phyloP scores from a whole-genome alignment of 805 yeast genomes.

The Ascoidea tarda region DNA sequence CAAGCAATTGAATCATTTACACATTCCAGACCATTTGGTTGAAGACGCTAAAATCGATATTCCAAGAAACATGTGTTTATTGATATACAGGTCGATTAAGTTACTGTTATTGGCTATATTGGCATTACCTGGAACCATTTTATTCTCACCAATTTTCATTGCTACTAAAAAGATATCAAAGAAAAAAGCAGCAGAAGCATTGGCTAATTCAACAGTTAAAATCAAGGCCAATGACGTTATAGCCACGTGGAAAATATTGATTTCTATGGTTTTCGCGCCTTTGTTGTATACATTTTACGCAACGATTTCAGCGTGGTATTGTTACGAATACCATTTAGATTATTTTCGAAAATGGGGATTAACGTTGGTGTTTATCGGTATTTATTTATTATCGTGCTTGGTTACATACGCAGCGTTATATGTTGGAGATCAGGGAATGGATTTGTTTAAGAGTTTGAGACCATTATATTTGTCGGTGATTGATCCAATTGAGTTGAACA shows the following conservation, averaged over 20 bases:
- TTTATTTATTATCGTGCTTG: conserved; percentile 51
- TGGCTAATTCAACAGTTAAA: conserved; percentile 80
- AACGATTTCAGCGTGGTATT: conserved; percentile 29
- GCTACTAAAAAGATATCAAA: conserved; percentile 63
- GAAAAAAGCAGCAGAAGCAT: conserved; percentile 61
- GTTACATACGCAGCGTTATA: conserved; percentile 85
- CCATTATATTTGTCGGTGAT: conserved; percentile 62
- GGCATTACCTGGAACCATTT: conserved; percentile 77
- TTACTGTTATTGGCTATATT: conserved; percentile 41
- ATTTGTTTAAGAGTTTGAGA: conserved; percentile 65
- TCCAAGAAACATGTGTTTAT: conserved; percentile 30
- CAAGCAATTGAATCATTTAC: conserved; percentile 43
- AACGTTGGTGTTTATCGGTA: conserved; percentile 28
- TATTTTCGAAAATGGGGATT: conserved; percentile 11
- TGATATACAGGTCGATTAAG: conserved; percentile 43
- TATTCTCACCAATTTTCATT: conserved; percentile 81
- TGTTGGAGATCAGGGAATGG: conserved; percentile 90
- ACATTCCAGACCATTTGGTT: conserved; percentile 62
- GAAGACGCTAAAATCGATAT: conserved; percentile 35
- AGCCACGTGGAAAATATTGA: conserved; percentile 94
- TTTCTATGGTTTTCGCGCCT: conserved; percentile 83
- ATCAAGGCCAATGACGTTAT: conserved; percentile 86
- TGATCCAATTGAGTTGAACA: conserved; percentile 27
- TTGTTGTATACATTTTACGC: conserved; percentile 74
- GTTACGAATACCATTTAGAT: conserved; percentile 19